Percentiles rank a stretch among this genome's conserved stretches.
These are phyloP conservation scores for Podospora tetraspora DNA, from an alignment of 495 filamentous ascomycete species.

Conservation along the genomic window DNA sequence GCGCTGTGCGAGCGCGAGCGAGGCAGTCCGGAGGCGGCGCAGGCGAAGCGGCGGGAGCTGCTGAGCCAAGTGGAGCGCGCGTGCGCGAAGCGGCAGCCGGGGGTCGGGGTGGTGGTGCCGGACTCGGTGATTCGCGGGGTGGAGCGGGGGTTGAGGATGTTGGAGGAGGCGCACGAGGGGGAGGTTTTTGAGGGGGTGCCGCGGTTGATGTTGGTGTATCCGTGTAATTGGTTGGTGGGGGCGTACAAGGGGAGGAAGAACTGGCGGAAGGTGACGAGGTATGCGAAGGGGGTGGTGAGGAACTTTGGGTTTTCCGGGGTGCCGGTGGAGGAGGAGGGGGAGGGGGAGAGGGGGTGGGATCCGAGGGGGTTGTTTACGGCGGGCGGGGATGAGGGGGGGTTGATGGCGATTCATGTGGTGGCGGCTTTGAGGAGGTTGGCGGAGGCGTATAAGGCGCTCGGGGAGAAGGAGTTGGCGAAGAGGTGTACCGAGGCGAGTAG, in stretches of 20 bases:
- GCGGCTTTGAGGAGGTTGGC: constrained; percentile 33
- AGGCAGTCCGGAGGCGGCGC: constrained; percentile 9
- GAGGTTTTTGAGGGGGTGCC: constrained; percentile 33
- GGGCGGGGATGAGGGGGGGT: constrained; percentile 15
- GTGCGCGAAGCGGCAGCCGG: constrained; percentile 10
- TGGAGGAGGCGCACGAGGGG: constrained; percentile 36
- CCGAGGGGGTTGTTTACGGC: constrained; percentile 22
- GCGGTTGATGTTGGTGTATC: constrained; percentile 38
- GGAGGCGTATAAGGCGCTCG: constrained; percentile 31
- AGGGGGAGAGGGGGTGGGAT: constrained; percentile 20
- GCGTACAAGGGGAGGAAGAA: constrained; percentile 37
- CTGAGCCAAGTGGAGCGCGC: constrained; percentile 9
- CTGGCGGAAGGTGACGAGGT: constrained; percentile 34
- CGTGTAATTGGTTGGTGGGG: constrained; percentile 38
- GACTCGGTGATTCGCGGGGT: constrained; percentile 29
- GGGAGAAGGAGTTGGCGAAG: constrained; percentile 24
- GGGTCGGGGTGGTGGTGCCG: constrained; percentile 20
- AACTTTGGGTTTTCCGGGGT: constrained; percentile 40
- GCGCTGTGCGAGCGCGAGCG: constrained; percentile 35
- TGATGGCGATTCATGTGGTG: constrained; percentile 40
- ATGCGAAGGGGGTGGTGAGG: constrained; percentile 32
- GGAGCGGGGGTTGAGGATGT: constrained; percentile 28
- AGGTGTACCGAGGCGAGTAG: constrained; percentile 30
- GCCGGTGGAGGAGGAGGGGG: constrained; percentile 20
- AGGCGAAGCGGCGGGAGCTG: constrained; percentile 25